Evolutionary conservation across 805 yeast genomes (phyloP).

Genomic region (Ogataea methanolica): DNA sequence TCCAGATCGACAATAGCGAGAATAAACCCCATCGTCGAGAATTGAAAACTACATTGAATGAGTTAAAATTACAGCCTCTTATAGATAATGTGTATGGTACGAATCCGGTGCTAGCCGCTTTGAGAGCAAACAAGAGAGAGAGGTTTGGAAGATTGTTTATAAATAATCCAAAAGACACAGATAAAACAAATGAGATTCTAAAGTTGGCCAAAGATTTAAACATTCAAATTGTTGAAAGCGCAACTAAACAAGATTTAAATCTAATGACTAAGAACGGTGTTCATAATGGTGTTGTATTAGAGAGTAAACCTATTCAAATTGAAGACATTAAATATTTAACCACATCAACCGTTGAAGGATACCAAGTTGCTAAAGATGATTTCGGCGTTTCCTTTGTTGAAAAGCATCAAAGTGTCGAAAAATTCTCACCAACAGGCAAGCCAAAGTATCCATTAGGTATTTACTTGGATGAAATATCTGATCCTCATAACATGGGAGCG

Average conservation of each 20-base stretch:
- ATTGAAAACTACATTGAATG: conserved; percentile 11
- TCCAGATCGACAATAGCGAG: conserved; percentile 1
- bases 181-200: conserved; percentile 37
- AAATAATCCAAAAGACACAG: conserved; percentile 31
- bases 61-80: conserved; percentile 36
- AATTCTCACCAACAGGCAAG: conserved; percentile 1
- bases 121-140: conserved; percentile 50
- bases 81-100: conserved; percentile 74
- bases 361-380: conserved; percentile 17
- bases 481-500: conserved; percentile 87
- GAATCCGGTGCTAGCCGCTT: conserved; percentile 68
- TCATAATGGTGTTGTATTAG: conserved; percentile 77
- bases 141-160: conserved; percentile 48
- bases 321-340: conserved; percentile 25
- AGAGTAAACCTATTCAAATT: conserved; percentile 49
- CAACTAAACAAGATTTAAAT: conserved; percentile 51
- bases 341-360: conserved; percentile 11
- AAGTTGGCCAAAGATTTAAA: conserved; percentile 41
- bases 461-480: conserved; percentile 74
- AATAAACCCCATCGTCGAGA: conserved; percentile 2
- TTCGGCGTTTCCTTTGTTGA: conserved; percentile 18
- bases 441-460: conserved; percentile 58
- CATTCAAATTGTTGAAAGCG: conserved; percentile 28
- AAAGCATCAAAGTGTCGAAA: conserved; percentile 3
- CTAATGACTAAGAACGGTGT: conserved; percentile 60